Evolutionary conservation across 2,329 filamentous ascomycete species (phyloP).

Genomic region (Plenodomus lindquistii): DNA sequence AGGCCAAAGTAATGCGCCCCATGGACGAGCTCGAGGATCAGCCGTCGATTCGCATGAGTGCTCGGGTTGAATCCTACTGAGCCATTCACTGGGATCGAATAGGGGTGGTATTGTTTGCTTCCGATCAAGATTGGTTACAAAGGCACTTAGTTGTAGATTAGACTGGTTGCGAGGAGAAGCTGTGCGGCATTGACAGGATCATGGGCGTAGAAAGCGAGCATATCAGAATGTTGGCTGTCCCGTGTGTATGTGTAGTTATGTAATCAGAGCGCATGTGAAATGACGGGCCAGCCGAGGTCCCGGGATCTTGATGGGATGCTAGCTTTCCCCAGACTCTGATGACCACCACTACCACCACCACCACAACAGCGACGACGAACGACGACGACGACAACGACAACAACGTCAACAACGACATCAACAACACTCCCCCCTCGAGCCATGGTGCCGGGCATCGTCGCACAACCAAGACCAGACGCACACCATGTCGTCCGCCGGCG

Average conservation of each 20-base stretch:
- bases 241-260: too few species aligned
- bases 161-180: too few species aligned
- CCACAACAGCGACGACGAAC: too few species aligned
- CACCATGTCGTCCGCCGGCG: constrained; percentile 40
- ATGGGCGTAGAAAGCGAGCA: too few species aligned
- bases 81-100: not conserved
- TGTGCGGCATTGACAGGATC: too few species aligned
- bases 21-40: constrained; percentile 34
- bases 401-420: not conserved
- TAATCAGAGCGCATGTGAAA: not conserved
- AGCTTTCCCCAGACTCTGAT: not conserved
- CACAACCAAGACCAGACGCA: constrained; percentile 9
- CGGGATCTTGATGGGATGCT: not conserved
- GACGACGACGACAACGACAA: not conserved
- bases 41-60: constrained; percentile 37
- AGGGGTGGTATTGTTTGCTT: too few species aligned
- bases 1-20: constrained; percentile 17
- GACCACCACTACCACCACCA: not conserved
- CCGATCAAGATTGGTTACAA: too few species aligned
- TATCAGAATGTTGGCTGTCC: too few species aligned
- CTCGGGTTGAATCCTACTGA: constrained; percentile 24
- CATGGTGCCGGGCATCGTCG: constrained; percentile 13
- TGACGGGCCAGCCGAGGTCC: not conserved
- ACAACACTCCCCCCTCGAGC: constrained; percentile 19
- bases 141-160: too few species aligned